A percentile compares a stretch with the other conserved stretches of the same genome.
Conservation (phyloP, 208 protist genomes). For the Polymyxa betae region DNA sequence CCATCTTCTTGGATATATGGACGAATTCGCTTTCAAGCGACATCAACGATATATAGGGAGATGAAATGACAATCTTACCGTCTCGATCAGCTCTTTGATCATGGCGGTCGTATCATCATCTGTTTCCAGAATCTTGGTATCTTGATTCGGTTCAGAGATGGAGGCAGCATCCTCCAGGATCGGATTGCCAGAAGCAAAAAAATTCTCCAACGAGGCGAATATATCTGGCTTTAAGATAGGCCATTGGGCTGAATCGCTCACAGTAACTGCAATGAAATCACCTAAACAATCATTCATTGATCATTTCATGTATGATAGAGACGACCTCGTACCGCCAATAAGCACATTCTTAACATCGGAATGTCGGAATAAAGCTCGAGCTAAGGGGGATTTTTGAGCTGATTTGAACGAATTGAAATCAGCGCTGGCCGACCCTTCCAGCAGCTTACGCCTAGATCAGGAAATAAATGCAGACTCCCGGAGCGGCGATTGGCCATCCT, state of each 20-base stretch:
- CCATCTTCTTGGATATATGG: slow-evolving; percentile 77
- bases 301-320: background rate
- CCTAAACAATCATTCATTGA: background rate
- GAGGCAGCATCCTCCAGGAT: slow-evolving; percentile 63
- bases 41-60: too few species aligned
- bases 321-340: slow-evolving; percentile 54
- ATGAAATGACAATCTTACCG: slow-evolving; percentile 71
- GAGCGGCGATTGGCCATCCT: background rate
- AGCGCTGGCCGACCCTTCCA: slow-evolving; percentile 51
- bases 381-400: slow-evolving; percentile 71
- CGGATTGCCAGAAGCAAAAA: slow-evolving; percentile 71
- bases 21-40: slow-evolving; percentile 47
- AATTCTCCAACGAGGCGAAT: slow-evolving; percentile 75
- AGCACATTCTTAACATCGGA: slow-evolving; percentile 73
- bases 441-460: slow-evolving; percentile 48
- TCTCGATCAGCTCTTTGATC: slow-evolving; percentile 83
- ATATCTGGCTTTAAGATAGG: slow-evolving; percentile 61
- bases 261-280: slow-evolving; percentile 76
- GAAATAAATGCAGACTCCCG: background rate
- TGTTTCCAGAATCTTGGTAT: slow-evolving; percentile 62
- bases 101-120: slow-evolving; percentile 74
- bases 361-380: slow-evolving; percentile 67
- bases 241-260: background rate
- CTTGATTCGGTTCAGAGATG: background rate
- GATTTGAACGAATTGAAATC: slow-evolving; percentile 67